These are phyloP conservation scores for Boletales sp. DNA, from an alignment of 768 basidiomycete genomes.

Conservation along the genomic window DNA sequence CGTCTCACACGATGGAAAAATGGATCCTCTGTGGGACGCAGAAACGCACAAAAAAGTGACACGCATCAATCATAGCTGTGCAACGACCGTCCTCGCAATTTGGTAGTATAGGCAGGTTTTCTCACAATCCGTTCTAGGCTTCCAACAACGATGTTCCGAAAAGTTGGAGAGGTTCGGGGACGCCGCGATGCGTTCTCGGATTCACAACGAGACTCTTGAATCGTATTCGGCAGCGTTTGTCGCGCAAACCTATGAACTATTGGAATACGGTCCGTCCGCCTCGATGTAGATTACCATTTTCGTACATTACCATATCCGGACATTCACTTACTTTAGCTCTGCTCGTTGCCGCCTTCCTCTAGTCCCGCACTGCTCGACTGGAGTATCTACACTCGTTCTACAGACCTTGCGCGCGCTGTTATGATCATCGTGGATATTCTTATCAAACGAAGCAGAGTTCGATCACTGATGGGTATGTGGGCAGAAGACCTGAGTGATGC, in stretches of 20 bases:
- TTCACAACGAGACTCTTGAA: neutral
- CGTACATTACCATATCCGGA: no score
- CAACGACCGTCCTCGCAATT: neutral
- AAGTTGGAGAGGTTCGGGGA: neutral
- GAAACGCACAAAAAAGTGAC: neutral
- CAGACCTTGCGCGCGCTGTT: no score
- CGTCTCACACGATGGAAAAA: neutral
- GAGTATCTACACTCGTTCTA: no score
- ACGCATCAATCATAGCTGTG: neutral
- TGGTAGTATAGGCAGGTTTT: neutral
- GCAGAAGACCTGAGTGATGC: constrained; percentile 3
- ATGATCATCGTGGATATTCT: neutral
- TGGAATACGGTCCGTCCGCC: no score
- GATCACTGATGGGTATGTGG: neutral
- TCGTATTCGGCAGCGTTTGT: neutral
- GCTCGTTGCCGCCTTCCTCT: no score
- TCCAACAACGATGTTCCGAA: neutral
- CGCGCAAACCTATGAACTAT: neutral
- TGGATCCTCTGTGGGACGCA: neutral
- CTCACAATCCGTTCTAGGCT: neutral
- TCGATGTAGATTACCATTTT: no score
- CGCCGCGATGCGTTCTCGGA: neutral
- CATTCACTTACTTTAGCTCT: no score
- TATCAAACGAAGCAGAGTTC: constrained; percentile 1
- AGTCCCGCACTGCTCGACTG: no score